phyloP scores from a whole-genome alignment of 495 filamentous ascomycete species.

The Aspergillus panamensis region DNA sequence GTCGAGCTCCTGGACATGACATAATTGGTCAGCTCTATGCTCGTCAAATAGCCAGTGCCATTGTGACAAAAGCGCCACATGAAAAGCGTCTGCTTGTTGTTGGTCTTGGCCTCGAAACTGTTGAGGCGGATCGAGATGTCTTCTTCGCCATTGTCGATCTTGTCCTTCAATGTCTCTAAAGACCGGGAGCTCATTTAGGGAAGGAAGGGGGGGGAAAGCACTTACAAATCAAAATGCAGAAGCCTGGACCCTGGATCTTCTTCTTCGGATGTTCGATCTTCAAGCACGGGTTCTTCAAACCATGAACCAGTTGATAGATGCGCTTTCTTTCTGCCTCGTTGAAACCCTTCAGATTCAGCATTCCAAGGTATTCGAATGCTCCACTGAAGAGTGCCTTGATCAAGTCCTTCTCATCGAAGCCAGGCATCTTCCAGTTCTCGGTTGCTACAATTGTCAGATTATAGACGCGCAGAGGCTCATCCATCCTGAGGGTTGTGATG shows the following conservation, averaged over 20 bases:
- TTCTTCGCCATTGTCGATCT: conserved; percentile 85
- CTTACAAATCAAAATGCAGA: conserved; percentile 23
- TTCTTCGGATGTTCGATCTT: conserved; percentile 15
- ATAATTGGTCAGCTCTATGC: conserved; percentile 83
- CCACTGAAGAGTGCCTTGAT: conserved; percentile 17
- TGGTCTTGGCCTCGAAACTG: conserved; percentile 71
- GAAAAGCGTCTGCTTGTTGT: conserved; percentile 79
- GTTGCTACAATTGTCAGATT: conserved; percentile 17
- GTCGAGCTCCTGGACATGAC: conserved; percentile 72
- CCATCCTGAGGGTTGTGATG: conserved; percentile 10
- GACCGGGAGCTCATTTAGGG: neutral
- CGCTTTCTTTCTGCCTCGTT: conserved; percentile 13
- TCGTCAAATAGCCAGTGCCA: conserved; percentile 78
- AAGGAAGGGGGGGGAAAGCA: neutral
- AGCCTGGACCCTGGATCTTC: conserved; percentile 18
- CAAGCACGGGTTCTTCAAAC: conserved; percentile 1
- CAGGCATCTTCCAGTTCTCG: conserved; percentile 18
- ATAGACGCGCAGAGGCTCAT: conserved; percentile 12
- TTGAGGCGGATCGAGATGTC: conserved; percentile 59
- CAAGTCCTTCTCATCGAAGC: conserved; percentile 19
- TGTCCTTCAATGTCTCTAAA: conserved; percentile 62
- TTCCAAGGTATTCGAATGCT: conserved; percentile 18
- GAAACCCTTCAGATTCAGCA: conserved; percentile 17
- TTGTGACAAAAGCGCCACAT: conserved; percentile 65
- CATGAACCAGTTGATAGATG: conserved; percentile 8